Evolutionary conservation across 106 monocot species (phyloP).

Genomic region (Alisma plantagoaquatica): DNA sequence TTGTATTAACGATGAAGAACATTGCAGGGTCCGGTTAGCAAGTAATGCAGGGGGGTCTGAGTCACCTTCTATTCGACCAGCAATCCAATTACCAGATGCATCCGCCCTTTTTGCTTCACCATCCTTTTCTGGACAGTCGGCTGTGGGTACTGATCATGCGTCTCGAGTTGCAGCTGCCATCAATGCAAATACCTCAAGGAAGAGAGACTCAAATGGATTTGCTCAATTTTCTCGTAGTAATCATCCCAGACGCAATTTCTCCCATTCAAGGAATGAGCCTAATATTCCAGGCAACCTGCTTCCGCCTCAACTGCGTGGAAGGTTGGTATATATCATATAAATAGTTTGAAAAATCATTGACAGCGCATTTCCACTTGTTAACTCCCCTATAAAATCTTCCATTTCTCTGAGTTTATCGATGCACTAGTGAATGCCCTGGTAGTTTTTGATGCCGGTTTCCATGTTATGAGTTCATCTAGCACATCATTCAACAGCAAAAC

Average conservation of each 20-base stretch:
- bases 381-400: too few species aligned
- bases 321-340: slow-evolving; percentile 42
- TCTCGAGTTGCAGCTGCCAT: slow-evolving; percentile 34
- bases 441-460: too few species aligned
- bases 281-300: slow-evolving; percentile 18
- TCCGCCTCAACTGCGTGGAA: slow-evolving; percentile 86
- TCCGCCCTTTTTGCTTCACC: slow-evolving; percentile 49
- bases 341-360: too few species aligned
- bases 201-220: slow-evolving; percentile 63
- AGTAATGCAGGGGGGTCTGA: too few species aligned
- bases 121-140: slow-evolving; percentile 18
- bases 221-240: slow-evolving; percentile 26
- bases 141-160: slow-evolving; percentile 18
- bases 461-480: too few species aligned
- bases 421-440: too few species aligned
- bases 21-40: too few species aligned
- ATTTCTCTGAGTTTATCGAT: too few species aligned
- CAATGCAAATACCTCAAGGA: slow-evolving; percentile 32
- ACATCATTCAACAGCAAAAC: too few species aligned
- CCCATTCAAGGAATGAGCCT: slow-evolving; percentile 29
- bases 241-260: slow-evolving; percentile 31
- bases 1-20: too few species aligned
- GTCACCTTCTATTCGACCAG: too few species aligned
- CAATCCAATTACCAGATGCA: slow-evolving; percentile 60
- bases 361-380: too few species aligned